Base-by-base conservation (phyloP, 768 basidiomycete species). In the Suillus tomentosus region DNA sequence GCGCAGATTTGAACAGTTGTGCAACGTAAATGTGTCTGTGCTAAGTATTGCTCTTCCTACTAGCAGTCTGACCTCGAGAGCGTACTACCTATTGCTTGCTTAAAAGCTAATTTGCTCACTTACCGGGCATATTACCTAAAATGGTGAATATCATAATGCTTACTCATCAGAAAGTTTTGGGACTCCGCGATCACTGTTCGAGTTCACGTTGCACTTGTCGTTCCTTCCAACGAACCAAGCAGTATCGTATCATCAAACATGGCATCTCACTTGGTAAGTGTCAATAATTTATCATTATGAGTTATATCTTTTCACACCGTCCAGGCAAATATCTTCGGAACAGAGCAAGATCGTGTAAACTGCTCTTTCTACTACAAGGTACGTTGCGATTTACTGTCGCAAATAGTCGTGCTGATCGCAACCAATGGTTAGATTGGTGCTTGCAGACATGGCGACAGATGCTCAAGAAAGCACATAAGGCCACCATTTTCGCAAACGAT, bases 351-450 rank as follows among this genome's bases (percentile, higher is more conserved):
- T 74, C 90, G 96, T 70, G 96, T 99, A 67, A 99, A 99, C 75
- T 99, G 96, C 74, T 98, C 96, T 1, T 99, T 99, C 81, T 99
- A 97, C 80, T 95, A 96, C 82, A 96, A 96, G 81, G 92, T 92
- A 66, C 40, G 85, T 76, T 53, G 45, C 37, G 24, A 45, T 56
- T 24, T 19, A 48, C 45, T 63, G 61, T 66, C 50, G 37, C 34
- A 13, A 2, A 3, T 10, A 59, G 27, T 37, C 50, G 22, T 22
- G 8, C 9, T 19, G 54, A 57, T 19, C 51, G 62, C 60, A n/a
- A 63, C 31, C 57, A 17, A 64, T 65, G 58, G 58, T 43, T 64
- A 96, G 92, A 99, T 99, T 80, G 97, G 97, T 64, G 97, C 97
- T 55, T 99, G 97, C 79, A 85, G 97, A 61, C 97, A 99, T 77